Percentiles rank a stretch among this genome's conserved stretches.
Evolutionary conservation across 768 basidiomycete genomes (phyloP).

Genomic region (Filobasidium wieringae): DNA sequence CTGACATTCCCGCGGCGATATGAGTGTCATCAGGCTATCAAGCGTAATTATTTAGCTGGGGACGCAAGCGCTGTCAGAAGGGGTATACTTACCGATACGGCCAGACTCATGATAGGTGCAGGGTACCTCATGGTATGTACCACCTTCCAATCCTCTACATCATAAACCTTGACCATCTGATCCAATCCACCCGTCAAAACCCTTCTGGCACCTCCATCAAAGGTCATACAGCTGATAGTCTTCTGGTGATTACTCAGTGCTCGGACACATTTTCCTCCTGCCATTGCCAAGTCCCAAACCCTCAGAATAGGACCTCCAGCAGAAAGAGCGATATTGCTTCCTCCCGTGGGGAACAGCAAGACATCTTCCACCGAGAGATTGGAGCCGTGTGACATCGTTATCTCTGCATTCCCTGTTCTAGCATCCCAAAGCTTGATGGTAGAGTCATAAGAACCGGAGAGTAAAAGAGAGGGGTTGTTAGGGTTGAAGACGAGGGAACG

Average conservation of each 20-base stretch:
- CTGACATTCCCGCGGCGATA: constrained; percentile 92
- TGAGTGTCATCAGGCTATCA: constrained; percentile 87
- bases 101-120: constrained; percentile 76
- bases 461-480: constrained; percentile 65
- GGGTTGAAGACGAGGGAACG: constrained; percentile 80
- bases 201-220: constrained; percentile 62
- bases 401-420: constrained; percentile 69
- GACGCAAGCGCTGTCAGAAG: not conserved
- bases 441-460: constrained; percentile 91
- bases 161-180: constrained; percentile 98
- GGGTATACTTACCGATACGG: constrained; percentile 63
- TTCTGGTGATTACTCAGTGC: constrained; percentile 98
- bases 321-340: constrained; percentile 65
- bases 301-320: constrained; percentile 84
- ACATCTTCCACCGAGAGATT: constrained; percentile 76
- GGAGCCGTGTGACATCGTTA: constrained; percentile 45
- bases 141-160: constrained; percentile 79
- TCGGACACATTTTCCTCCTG: constrained; percentile 73
- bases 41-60: constrained; percentile 1
- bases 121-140: constrained; percentile 98
- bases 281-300: constrained; percentile 71
- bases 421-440: constrained; percentile 80
- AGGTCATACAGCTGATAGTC: constrained; percentile 78
- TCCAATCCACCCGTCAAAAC: constrained; percentile 84
- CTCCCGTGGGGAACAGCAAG: constrained; percentile 69